Evolutionary conservation across 2,329 filamentous ascomycete genomes (phyloP), one percentile per base, ranked within the genome.

Genomic region (Rhexocercosporidium sp.): DNA sequence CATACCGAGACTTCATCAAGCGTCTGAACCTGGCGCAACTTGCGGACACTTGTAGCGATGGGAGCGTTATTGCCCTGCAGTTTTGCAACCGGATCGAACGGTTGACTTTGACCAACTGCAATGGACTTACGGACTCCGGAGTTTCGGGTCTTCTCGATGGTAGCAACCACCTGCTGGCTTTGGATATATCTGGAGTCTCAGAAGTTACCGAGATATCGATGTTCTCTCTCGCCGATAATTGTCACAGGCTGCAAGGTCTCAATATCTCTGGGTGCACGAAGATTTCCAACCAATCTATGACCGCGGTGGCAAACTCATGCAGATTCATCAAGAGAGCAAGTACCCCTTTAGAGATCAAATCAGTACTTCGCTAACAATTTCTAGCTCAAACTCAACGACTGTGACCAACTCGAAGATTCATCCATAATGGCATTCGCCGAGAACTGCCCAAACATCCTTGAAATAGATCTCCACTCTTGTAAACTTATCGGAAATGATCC

Each of bases 401-500:
- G 96, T 77, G 80, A 81, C n/a, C 92, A 97, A 79, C 83, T 97
- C 39, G 93, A 91, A 46, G 93, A 98, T 77, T 84, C 86, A 59
- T 90, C 94, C 7, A 90, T 98, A 70, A 83, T 92, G 66, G 92
- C 94, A 3, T 96, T 99, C 77, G 95, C 96, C 6, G 84, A 90
- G 54, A 88, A 96, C 79, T 97, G 95, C 78, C 92, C 90, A 14
- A 95, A 97, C 72, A 94, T 99, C 37, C 89, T 99, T 69, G 96
- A 99, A 79, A 97, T 99, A 69, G 96, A 99, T 77, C 86, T 99
- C 16, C 92, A 97, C 73, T 91, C 93, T 73, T 97, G 96, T 82
- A 85, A 84, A 64, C 85, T 89, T 54, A 89, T 99, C 71, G 92
- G 92, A 69, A 96, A 96, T 76, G 86, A 89, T 27, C 93, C 96